Conservation (phyloP, 306 rosid genomes). For the Trifolium fragiferum region DNA sequence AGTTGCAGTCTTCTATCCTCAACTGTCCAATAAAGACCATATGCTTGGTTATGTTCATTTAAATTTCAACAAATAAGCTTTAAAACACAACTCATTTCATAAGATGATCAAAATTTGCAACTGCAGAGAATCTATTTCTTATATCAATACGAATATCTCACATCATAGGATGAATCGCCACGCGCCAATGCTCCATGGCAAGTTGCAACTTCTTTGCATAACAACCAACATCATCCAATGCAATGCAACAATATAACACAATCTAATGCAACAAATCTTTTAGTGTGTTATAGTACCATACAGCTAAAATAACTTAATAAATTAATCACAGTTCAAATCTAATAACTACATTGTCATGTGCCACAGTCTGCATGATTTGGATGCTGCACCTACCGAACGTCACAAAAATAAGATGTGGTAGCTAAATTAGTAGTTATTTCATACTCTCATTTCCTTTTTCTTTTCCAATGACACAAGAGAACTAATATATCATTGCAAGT, state of each 20-base stretch:
- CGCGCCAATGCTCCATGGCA: conserved; percentile 6
- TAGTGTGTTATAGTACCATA: background rate
- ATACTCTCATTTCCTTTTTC: conserved; percentile 12
- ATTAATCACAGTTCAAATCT: conserved; percentile 26
- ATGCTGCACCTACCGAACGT: conserved; percentile 4
- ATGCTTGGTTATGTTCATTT: background rate
- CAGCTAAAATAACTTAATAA: conserved; percentile 21
- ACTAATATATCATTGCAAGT: conserved; percentile 33
- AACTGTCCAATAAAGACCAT: background rate
- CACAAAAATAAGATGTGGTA: conserved; percentile 31
- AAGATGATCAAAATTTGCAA: background rate
- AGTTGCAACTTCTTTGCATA: background rate
- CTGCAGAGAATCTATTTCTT: background rate
- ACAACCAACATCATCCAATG: background rate
- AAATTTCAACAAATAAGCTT: background rate
- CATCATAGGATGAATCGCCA: background rate
- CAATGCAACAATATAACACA: background rate
- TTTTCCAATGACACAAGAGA: conserved; percentile 31
- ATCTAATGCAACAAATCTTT: background rate
- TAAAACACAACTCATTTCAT: background rate
- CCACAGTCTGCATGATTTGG: conserved; percentile 23
- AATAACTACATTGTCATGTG: conserved; percentile 15
- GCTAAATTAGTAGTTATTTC: conserved; percentile 32
- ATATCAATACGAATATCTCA: background rate
- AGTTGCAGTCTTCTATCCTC: background rate